Percentiles rank a stretch among this genome's conserved stretches.
These are phyloP conservation scores for Sclerotinia spermophila DNA, from an alignment of 2,329 filamentous ascomycete genomes.

Conservation along the genomic window DNA sequence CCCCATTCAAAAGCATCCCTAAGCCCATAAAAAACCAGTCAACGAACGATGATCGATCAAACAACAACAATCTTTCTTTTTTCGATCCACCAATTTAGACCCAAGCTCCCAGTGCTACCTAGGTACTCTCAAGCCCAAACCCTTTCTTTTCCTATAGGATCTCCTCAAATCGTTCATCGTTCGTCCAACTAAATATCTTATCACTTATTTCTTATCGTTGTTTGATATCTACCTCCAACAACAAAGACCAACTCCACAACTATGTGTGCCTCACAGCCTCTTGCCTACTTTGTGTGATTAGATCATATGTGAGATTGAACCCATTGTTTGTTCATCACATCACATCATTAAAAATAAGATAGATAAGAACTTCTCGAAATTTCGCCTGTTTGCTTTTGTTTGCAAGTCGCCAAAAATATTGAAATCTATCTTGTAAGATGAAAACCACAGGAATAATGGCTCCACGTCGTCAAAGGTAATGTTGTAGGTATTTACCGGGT, in stretches of 20 bases:
- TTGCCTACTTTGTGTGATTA: conserved; percentile 28
- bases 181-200: conserved; percentile 6
- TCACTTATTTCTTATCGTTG: conserved; percentile 25
- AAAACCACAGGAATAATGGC: conserved; percentile 19
- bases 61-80: not conserved
- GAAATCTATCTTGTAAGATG: conserved; percentile 17
- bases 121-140: not conserved
- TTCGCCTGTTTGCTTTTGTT: conserved; percentile 8
- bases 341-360: conserved; percentile 19
- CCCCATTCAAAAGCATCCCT: not conserved
- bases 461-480: conserved; percentile 34
- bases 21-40: not conserved
- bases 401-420: conserved; percentile 8
- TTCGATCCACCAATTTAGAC: conserved; percentile 29
- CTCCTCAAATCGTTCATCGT: not conserved
- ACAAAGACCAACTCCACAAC: conserved; percentile 28
- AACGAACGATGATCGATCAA: not conserved
- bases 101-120: not conserved
- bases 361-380: conserved; percentile 10
- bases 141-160: not conserved
- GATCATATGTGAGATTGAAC: conserved; percentile 19
- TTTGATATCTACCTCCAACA: conserved; percentile 32
- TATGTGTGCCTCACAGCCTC: conserved; percentile 20
- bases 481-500: conserved; percentile 36
- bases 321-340: conserved; percentile 17